Base-by-base conservation (phyloP, 2,329 filamentous ascomycete species). In the Phaeosphaeriaceae sp. region DNA sequence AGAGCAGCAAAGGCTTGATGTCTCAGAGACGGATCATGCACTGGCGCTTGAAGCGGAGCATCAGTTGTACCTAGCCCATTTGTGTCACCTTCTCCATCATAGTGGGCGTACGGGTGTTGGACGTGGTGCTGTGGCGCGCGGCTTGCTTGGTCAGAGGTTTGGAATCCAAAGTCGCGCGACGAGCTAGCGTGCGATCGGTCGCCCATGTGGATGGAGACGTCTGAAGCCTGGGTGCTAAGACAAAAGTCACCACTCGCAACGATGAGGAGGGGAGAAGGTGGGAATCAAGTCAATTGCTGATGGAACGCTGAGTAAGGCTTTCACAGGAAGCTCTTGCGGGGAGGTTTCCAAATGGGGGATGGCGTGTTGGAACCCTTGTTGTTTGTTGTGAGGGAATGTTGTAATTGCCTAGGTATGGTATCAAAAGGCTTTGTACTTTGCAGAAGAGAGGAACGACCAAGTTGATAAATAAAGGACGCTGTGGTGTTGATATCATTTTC, bases 81-180 rank as follows among this genome's bases (percentile, higher is more conserved):
- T 53, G 63, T 48, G 52, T 56, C 48, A 45, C 51, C 58, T 41
- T 66, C 58, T 21, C 58, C 63, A 63, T 68, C 50, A 56, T 66
- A 65, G 48, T 50, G 60, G 21, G 60, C 56, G 54, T 61, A 62
- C 21, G 47, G 23, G 30, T 57, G 60, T 3, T 55, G 54, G 40
- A 54, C 26, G 46, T 58, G 57, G 32, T 58, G 58, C 41, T 54
- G 63, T 36, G 58, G 52, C 44, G 45, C 50, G 49, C 44, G 58
- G 29, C 52, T 37, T 45, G 67, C 56, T 63, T 70, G 68, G 63
- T 70, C 68, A 67, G 63, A 63, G 60, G 60, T 66, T 64, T 58
- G 64, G 58, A 66, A 65, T 63, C 49, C 67, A 56, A 66, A 67
- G 48, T 67, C 67, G 56, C 56, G 57, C 28, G 57, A 52, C 39